Evolutionary conservation across 495 filamentous ascomycete species (phyloP).

Genomic region (Aspergillus campestris): DNA sequence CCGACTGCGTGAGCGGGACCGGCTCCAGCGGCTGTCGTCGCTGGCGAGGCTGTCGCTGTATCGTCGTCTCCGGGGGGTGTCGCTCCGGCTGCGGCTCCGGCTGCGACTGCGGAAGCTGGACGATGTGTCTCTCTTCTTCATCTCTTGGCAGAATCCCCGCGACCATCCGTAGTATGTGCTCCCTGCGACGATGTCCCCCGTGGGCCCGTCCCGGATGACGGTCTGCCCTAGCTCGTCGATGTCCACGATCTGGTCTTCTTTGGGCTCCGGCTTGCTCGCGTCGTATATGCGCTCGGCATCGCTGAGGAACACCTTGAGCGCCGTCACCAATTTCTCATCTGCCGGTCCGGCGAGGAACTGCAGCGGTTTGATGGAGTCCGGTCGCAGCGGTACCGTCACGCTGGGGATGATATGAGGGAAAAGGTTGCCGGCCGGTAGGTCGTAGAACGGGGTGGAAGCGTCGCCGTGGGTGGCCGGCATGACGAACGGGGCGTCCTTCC

Average conservation of each 20-base stretch:
- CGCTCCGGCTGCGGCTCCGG: constrained; percentile 27
- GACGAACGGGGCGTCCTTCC: constrained; percentile 52
- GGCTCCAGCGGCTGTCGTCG: constrained; percentile 23
- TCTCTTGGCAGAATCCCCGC: constrained; percentile 67
- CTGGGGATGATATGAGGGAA: constrained; percentile 71
- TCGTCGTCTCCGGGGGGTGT: constrained; percentile 31
- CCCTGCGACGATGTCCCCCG: constrained; percentile 49
- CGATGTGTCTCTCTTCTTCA: constrained; percentile 52
- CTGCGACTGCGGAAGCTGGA: constrained; percentile 16
- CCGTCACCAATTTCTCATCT: constrained; percentile 51
- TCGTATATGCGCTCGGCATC: constrained; percentile 59
- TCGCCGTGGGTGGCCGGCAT: constrained; percentile 78
- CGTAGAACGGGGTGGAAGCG: constrained; percentile 64
- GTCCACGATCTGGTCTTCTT: constrained; percentile 39
- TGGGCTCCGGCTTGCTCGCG: constrained; percentile 27
- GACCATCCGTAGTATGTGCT: constrained; percentile 88
- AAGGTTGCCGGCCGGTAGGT: constrained; percentile 76
- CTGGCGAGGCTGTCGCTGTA: constrained; percentile 42
- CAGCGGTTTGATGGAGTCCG: constrained; percentile 63
- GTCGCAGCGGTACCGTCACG: constrained; percentile 62
- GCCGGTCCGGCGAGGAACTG: constrained; percentile 67
- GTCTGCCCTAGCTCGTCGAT: constrained; percentile 68
- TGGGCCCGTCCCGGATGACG: constrained; percentile 50
- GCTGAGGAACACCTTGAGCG: constrained; percentile 59
- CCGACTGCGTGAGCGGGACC: constrained; percentile 18